Base-by-base conservation (phyloP, 345 rosid genomes). In the Melaleuca quinquenervia region DNA sequence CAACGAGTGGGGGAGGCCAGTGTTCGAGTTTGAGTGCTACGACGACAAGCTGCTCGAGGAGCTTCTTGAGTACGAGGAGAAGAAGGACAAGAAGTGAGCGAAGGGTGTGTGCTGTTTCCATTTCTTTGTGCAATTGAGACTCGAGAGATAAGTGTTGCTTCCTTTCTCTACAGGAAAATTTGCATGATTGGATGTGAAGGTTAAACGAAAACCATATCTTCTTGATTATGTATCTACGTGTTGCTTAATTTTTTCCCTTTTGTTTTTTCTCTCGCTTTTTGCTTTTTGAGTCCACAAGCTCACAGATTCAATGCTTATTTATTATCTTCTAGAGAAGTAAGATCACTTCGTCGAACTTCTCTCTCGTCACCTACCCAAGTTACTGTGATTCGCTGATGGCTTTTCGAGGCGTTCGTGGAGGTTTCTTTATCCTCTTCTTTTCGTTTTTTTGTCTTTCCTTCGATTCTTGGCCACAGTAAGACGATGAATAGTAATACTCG, bases 31-130 rank as follows among this genome's bases (percentile, higher is more conserved):
- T 32, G 99, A 96, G 91, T 96, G 87, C 85, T 89, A 91, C 74
- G 99, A 96, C 88, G 94, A 96, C 58, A 91, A 89, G 88, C 86
- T 96, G 90, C 90, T 96, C 56, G 99, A 96, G 89, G 95, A 94
- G 83, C 93, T 95, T 84, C 98, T 95, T 49, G 98, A 94, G 36
- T 55, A 88, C 26, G 96, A 84, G 88, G 96, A 95, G 87, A 90
- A 90, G 51, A 87, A 62, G 86, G 88, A 84, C 90, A 91, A 88
- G 78, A 88, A 89, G 50, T 64, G 36, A 84, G 74, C 49, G 80
- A 21, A 18, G 20, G 87, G 14, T 5, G 84, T 15, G 50, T 45
- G 24, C 36, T 48, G 55, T 82, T 14, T 50, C 52, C 26, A 26
- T 45, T 29, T 51, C 58, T 24, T n/a, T 62, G 26, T 27, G 60